Percentiles rank a stretch among this genome's conserved stretches.
Evolutionary conservation across 2,329 filamentous ascomycete genomes (phyloP).

Genomic region (Elsinoe batatas): DNA sequence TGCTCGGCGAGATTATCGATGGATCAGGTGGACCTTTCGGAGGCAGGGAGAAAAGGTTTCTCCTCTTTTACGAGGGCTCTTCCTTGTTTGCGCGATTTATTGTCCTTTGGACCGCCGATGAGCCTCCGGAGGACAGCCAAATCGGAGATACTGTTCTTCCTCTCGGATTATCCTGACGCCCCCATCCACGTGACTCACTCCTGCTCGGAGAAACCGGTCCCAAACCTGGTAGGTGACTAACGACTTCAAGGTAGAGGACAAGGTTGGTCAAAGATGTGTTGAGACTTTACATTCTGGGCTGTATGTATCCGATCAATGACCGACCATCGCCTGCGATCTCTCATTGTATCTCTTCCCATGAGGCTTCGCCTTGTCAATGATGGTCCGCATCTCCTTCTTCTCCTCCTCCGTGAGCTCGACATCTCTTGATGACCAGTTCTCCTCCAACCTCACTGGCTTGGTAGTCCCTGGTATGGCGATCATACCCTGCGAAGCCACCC

Average conservation of each 20-base stretch:
- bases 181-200: neutral
- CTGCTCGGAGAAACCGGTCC: too few species aligned
- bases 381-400: constrained; percentile 30
- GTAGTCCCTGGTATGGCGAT: constrained; percentile 20
- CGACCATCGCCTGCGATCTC: constrained; percentile 11
- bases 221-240: too few species aligned
- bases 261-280: too few species aligned
- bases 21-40: neutral
- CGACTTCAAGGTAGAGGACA: too few species aligned
- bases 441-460: constrained; percentile 18
- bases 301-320: constrained; percentile 2
- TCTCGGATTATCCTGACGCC: neutral
- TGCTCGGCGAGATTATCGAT: neutral
- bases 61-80: neutral
- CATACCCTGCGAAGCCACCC: constrained; percentile 21
- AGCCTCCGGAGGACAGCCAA: neutral
- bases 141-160: neutral
- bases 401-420: constrained; percentile 30
- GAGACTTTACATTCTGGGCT: too few species aligned
- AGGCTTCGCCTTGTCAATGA: constrained; percentile 32
- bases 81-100: neutral
- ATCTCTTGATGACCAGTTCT: constrained; percentile 18
- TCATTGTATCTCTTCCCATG: constrained; percentile 29
- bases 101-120: too few species aligned
- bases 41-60: neutral